Conservation (phyloP, 306 rosid genomes). For the cucumber (Cucumis sativus) region DNA sequence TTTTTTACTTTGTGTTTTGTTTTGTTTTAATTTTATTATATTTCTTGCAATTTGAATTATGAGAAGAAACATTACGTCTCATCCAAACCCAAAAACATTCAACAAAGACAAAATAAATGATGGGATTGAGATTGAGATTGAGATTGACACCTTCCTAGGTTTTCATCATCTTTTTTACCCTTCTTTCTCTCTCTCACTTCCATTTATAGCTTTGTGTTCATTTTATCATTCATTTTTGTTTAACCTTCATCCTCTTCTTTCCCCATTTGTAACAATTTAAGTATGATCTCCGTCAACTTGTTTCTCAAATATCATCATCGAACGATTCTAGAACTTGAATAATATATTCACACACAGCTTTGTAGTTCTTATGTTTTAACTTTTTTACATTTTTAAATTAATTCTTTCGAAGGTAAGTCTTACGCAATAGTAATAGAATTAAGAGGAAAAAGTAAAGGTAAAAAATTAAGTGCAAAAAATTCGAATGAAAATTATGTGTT, state of each 20-base stretch:
- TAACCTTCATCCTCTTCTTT: background rate
- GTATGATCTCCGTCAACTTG: background rate
- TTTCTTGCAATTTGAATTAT: background rate
- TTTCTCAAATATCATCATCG: background rate
- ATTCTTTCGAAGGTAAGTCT: background rate
- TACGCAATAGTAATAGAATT: too few species aligned
- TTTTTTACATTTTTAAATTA: background rate
- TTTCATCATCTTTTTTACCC: background rate
- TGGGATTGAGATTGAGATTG: conserved; percentile 5
- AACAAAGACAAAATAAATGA: conserved; percentile 3
- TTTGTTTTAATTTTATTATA: background rate
- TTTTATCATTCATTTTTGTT: background rate
- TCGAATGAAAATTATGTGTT: background rate
- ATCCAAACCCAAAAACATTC: background rate
- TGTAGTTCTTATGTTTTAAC: background rate
- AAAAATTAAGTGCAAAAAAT: too few species aligned
- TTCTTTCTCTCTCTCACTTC: background rate
- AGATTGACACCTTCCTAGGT: background rate
- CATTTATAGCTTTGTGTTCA: background rate
- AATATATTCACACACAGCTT: background rate
- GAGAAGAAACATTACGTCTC: background rate
- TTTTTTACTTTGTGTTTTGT: too few species aligned
- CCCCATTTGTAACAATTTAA: background rate
- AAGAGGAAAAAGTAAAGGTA: too few species aligned
- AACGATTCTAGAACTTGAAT: background rate